Evolutionary conservation across 768 basidiomycete species (phyloP).

Genomic region (Tephrocybe rancida): DNA sequence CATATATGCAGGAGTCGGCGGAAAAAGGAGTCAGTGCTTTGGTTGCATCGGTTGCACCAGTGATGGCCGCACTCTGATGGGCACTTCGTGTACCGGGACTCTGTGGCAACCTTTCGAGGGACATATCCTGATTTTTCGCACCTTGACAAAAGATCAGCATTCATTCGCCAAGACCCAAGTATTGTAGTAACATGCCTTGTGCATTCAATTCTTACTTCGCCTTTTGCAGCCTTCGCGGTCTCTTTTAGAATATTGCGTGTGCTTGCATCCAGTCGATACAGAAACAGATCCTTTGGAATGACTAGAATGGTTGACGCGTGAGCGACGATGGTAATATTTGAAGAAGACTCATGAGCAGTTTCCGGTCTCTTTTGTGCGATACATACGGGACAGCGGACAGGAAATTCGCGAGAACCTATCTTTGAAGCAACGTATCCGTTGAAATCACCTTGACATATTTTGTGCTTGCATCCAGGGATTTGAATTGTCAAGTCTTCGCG

Average conservation of each 20-base stretch:
- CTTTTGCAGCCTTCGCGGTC: no score
- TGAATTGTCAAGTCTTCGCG: no score
- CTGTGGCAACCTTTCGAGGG: conserved; percentile 47
- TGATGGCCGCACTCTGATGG: conserved; percentile 49
- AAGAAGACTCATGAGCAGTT: neutral
- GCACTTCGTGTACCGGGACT: conserved; percentile 44
- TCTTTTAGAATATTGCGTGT: no score
- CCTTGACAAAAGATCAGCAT: conserved; percentile 30
- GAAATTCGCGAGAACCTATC: conserved; percentile 55
- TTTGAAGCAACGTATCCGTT: conserved; percentile 39
- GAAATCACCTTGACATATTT: conserved; percentile 56
- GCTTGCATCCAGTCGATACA: conserved; percentile 44
- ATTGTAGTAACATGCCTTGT: conserved; percentile 38
- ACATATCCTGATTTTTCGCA: conserved; percentile 53
- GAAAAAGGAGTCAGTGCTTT: conserved; percentile 33
- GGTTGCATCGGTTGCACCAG: conserved; percentile 67
- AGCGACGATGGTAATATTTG: neutral
- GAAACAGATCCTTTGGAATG: conserved; percentile 38
- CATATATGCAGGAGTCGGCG: conserved; percentile 40
- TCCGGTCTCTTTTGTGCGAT: conserved; percentile 20
- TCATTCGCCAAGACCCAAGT: neutral
- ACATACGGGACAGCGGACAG: conserved; percentile 65
- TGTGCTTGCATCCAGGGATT: conserved; percentile 43
- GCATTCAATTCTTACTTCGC: conserved; percentile 42
- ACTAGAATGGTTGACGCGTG: conserved; percentile 28